Evolutionary conservation across 2,329 filamentous ascomycete species (phyloP).

Genomic region (Trichoderma lentiforme): DNA sequence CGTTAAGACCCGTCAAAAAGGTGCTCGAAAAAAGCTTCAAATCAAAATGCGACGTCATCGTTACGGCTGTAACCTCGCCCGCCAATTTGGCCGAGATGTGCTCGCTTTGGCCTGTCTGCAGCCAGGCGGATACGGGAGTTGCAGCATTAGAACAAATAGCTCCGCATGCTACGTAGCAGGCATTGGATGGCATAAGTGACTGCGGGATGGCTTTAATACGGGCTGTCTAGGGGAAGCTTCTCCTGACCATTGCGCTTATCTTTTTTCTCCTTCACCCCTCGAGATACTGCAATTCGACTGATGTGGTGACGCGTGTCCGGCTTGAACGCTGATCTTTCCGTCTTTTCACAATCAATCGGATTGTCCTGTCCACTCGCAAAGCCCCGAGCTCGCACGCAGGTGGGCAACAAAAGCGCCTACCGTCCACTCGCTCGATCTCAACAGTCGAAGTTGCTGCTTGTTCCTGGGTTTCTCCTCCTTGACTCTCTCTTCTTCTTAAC

Average conservation of each 20-base stretch:
- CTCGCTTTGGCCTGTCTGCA: conserved; percentile 1
- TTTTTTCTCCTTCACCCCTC: neutral
- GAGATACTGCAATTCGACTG: neutral
- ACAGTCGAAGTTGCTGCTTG: neutral
- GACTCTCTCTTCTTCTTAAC: neutral
- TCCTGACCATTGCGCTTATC: conserved; percentile 9
- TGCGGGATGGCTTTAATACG: neutral
- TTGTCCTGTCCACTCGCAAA: neutral
- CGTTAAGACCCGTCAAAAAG: conserved; percentile 1
- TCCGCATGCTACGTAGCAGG: conserved; percentile 10
- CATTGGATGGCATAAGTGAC: neutral
- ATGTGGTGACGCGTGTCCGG: conserved; percentile 4
- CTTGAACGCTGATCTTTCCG: neutral
- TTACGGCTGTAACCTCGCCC: conserved; percentile 10
- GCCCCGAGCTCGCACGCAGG: neutral
- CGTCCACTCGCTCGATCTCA: conserved; percentile 12
- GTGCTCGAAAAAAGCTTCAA: neutral
- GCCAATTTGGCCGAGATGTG: conserved; percentile 14
- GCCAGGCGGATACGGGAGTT: conserved; percentile 12
- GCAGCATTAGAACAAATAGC: neutral
- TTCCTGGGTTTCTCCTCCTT: neutral
- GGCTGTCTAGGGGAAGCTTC: conserved; percentile 4
- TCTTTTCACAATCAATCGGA: neutral
- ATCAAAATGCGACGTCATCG: conserved; percentile 16
- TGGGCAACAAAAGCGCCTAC: conserved; percentile 13